These are phyloP conservation scores for Diplodia intermedia DNA, from an alignment of 2,329 filamentous ascomycete genomes.

Conservation along the genomic window DNA sequence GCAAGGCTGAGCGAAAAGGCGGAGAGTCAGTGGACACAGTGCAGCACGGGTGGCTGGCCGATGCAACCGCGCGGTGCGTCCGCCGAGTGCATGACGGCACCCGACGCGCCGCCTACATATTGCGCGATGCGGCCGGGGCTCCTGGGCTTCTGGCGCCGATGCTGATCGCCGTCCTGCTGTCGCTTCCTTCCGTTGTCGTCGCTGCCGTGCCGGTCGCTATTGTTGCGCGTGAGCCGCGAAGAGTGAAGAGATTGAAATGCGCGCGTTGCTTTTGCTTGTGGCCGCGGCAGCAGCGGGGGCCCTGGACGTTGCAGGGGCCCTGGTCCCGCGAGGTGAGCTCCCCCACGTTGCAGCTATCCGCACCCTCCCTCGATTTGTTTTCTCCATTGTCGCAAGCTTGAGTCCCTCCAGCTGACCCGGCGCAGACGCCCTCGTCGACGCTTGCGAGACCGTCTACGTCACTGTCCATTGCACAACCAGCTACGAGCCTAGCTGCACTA, in stretches of 20 bases:
- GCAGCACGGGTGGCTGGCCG: conserved; percentile 5
- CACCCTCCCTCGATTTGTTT: neutral
- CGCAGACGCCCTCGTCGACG: neutral
- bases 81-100: conserved; percentile 14
- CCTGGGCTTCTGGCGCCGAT: conserved; percentile 8
- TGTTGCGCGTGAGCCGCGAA: neutral
- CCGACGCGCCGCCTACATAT: conserved; percentile 26
- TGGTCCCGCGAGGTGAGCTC: conserved; percentile 4
- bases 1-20: neutral
- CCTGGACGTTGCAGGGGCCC: conserved; percentile 1
- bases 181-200: conserved; percentile 3
- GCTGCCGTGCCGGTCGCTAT: neutral
- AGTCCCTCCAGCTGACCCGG: neutral
- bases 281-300: neutral
- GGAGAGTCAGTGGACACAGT: conserved; percentile 5
- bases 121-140: conserved; percentile 13
- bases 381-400: neutral
- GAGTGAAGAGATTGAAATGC: neutral
- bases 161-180: conserved; percentile 11
- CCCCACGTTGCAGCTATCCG: neutral
- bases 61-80: conserved; percentile 7
- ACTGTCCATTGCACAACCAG: neutral
- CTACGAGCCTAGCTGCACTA: neutral
- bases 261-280: neutral
- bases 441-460: conserved; percentile 11